Evolutionary conservation across 1,139 yeast species (phyloP).

Genomic region (Saccharomyces hybrid): DNA sequence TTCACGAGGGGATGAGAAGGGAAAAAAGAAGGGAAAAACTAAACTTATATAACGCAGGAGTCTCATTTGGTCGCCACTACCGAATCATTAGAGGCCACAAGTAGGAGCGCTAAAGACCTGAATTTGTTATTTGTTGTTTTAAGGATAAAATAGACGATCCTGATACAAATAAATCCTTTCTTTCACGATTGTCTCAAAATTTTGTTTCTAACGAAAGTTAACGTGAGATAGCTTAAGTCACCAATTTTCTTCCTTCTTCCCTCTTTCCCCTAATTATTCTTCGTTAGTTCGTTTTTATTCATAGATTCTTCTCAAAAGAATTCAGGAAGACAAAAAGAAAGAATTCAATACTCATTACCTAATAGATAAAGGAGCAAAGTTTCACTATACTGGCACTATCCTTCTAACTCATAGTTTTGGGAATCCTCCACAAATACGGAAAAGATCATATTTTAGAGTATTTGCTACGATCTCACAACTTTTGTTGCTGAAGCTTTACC

Average conservation of each 20-base stretch:
- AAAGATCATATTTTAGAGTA: background rate
- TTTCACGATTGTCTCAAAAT: background rate
- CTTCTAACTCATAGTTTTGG: background rate
- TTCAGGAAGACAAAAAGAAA: background rate
- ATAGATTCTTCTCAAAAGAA: background rate
- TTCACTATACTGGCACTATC: background rate
- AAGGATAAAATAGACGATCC: background rate
- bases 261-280: background rate
- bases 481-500: background rate
- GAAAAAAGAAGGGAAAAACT: background rate
- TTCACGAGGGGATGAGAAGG: background rate
- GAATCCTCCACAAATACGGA: background rate
- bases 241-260: background rate
- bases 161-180: background rate
- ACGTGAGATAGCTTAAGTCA: background rate
- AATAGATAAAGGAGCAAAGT: background rate
- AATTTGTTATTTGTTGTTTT: background rate
- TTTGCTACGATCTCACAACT: background rate
- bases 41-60: background rate
- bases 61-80: constrained; percentile 1
- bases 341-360: background rate
- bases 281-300: background rate
- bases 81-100: constrained; percentile 1
- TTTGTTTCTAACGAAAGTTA: background rate
- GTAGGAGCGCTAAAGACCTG: background rate